These are phyloP conservation scores for Quercus alba DNA, from an alignment of 306 rosid genomes.

Conservation along the genomic window DNA sequence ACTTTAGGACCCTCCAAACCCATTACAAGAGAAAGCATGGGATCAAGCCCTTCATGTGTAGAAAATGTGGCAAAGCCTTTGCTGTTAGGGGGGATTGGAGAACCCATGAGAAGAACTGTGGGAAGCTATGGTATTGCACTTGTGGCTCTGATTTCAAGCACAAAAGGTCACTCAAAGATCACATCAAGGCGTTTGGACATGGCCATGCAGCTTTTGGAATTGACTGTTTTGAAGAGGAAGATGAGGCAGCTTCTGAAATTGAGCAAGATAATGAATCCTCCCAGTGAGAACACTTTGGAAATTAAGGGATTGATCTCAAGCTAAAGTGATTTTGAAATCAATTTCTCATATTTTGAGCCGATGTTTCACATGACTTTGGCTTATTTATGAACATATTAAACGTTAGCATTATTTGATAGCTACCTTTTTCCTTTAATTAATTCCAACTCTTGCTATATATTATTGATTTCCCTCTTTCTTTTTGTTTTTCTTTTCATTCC, in stretches of 20 bases:
- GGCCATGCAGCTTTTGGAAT: constrained; percentile 72
- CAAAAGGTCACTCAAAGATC: constrained; percentile 88
- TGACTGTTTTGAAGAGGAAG: constrained; percentile 65
- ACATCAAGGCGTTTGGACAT: constrained; percentile 82
- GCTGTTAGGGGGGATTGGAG: constrained; percentile 98
- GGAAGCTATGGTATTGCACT: constrained; percentile 91
- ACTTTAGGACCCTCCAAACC: constrained; percentile 91
- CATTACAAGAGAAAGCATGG: constrained; percentile 97
- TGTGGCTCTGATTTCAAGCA: constrained; percentile 96
- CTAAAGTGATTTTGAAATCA: background rate
- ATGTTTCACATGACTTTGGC: background rate
- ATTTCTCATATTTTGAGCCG: constrained; percentile 13
- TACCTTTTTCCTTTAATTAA: background rate
- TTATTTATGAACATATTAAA: background rate
- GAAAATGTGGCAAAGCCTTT: constrained; percentile 87
- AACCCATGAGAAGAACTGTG: constrained; percentile 96
- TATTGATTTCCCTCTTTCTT: background rate
- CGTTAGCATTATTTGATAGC: background rate
- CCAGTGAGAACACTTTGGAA: constrained; percentile 12
- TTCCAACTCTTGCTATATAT: background rate
- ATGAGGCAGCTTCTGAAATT: constrained; percentile 61
- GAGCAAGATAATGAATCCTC: constrained; percentile 53
- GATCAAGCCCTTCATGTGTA: constrained; percentile 79
- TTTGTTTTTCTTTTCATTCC: background rate
- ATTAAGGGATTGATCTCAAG: background rate